Conservation (phyloP, 805 yeast species). For the Lachancea lanzarotensis region DNA sequence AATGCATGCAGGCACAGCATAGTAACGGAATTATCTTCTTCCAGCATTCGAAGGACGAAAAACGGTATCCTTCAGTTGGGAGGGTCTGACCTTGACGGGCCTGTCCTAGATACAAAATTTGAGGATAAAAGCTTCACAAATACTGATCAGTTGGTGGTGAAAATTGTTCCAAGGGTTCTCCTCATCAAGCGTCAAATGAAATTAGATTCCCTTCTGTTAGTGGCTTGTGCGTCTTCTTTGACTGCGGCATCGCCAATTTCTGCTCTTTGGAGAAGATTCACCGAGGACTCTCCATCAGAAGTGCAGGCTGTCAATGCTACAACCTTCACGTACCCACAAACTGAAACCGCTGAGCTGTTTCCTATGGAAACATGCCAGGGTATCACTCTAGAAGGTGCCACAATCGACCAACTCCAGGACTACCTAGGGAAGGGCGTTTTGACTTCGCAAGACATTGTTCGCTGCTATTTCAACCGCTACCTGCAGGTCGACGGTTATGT, state of each 20-base stretch:
- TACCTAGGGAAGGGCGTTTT: conserved; percentile 19
- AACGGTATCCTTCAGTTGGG: no score
- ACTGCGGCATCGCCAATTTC: neutral
- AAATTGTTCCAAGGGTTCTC: no score
- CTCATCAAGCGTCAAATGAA: no score
- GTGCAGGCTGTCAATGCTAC: conserved; percentile 10
- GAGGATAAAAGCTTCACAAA: no score
- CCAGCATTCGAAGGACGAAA: no score
- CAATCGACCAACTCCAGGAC: conserved; percentile 27
- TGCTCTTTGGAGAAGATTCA: conserved; percentile 2
- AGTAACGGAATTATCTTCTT: no score
- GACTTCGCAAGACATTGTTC: conserved; percentile 20
- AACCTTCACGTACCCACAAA: conserved; percentile 11
- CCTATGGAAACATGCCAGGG: conserved; percentile 24
- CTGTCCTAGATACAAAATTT: no score
- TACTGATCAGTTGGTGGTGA: no score
- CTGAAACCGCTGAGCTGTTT: conserved; percentile 10
- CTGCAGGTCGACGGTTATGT: conserved; percentile 23
- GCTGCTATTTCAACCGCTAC: conserved; percentile 23
- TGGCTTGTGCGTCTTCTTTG: conserved; percentile 1
- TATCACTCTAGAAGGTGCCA: conserved; percentile 27
- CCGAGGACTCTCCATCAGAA: neutral
- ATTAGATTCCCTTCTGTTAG: neutral
- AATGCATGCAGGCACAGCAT: no score
- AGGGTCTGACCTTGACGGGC: no score